These are phyloP conservation scores for Leucosporidium creatinivorum DNA, from an alignment of 768 basidiomycete genomes.

Conservation along the genomic window DNA sequence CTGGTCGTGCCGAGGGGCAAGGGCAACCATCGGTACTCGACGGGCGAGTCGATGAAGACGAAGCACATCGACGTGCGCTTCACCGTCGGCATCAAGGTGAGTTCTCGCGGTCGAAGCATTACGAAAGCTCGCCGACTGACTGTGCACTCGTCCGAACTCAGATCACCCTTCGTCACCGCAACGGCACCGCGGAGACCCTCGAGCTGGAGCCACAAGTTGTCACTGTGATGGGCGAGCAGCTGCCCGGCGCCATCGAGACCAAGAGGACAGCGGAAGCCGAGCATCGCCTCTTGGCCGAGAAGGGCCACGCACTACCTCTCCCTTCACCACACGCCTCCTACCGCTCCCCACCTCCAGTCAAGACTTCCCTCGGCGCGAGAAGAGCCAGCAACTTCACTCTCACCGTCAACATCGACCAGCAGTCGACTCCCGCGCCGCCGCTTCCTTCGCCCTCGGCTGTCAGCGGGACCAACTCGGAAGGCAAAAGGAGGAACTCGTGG, in stretches of 20 bases:
- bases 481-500: not conserved
- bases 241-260: not conserved
- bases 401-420: not conserved
- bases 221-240: not conserved
- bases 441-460: not conserved
- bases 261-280: not conserved
- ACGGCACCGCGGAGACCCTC: conserved; percentile 4
- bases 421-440: too few species aligned
- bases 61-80: conserved; percentile 61
- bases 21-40: conserved; percentile 60
- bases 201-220: not conserved
- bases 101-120: not conserved
- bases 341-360: not conserved
- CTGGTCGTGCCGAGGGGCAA: conserved; percentile 15
- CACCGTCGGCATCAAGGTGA: conserved; percentile 62
- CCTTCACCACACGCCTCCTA: not conserved
- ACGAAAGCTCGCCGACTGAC: not conserved
- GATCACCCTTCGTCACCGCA: not conserved
- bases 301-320: not conserved
- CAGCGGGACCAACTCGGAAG: not conserved
- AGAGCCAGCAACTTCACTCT: not conserved
- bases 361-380: not conserved
- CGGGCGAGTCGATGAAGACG: conserved; percentile 68
- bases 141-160: not conserved
- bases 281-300: not conserved